Percentiles rank a stretch among this genome's conserved stretches.
phyloP scores from a whole-genome alignment of 345 rosid species.

The Cardamine resedifolia region DNA sequence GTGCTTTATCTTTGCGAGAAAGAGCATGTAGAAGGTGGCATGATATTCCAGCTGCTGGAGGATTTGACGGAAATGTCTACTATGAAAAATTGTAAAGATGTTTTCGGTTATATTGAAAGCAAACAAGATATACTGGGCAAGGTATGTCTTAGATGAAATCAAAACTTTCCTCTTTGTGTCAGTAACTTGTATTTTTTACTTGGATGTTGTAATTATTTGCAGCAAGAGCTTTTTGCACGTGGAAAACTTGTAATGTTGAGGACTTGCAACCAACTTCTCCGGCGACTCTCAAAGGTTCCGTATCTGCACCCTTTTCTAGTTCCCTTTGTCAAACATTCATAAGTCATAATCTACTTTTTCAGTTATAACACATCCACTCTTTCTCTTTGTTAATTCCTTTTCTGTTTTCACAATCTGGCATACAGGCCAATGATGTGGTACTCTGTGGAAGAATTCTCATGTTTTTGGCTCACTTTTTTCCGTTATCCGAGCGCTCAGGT shows the following conservation, averaged over 20 bases:
- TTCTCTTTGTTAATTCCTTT: not conserved
- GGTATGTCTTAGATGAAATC: conserved; percentile 42
- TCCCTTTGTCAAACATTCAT: not conserved
- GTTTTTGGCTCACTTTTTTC: conserved; percentile 96
- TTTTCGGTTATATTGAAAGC: conserved; percentile 90
- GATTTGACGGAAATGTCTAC: conserved; percentile 99
- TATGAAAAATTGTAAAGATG: conserved; percentile 91
- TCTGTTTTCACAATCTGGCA: conserved; percentile 31
- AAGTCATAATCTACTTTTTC: conserved; percentile 3
- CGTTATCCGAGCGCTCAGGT: conserved; percentile 97
- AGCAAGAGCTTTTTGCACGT: conserved; percentile 99
- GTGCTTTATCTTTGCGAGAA: conserved; percentile 95
- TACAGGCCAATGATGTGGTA: conserved; percentile 94
- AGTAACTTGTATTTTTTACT: conserved; percentile 27
- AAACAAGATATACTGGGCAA: conserved; percentile 94
- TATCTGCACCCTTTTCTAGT: conserved; percentile 11
- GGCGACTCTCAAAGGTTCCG: conserved; percentile 88
- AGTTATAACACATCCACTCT: conserved; percentile 11
- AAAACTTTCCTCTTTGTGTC: not conserved
- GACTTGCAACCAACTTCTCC: conserved; percentile 98
- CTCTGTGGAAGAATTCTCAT: conserved; percentile 96
- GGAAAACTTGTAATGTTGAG: conserved; percentile 99
- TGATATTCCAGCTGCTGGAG: conserved; percentile 95
- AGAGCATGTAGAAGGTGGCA: conserved; percentile 97
- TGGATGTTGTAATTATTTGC: conserved; percentile 28